Evolutionary conservation across 257 asterid genomes (phyloP).

Genomic region (Marsdenia floribunda): DNA sequence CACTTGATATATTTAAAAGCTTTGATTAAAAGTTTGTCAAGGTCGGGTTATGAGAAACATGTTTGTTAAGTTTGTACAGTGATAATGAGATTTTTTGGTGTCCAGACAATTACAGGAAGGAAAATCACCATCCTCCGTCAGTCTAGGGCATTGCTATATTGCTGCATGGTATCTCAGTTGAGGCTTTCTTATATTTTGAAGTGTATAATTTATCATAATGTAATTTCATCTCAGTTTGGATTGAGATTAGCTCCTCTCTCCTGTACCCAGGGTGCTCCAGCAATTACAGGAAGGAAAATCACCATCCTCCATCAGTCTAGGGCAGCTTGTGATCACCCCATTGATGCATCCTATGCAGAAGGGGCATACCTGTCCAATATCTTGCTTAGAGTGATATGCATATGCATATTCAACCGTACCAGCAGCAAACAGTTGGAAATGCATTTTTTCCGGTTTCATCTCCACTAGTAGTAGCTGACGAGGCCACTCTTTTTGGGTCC

Average conservation of each 20-base stretch:
- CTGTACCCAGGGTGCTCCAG: conserved; percentile 63
- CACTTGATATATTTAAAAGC: background rate
- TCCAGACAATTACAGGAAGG: no score
- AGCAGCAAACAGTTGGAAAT: conserved; percentile 24
- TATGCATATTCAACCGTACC: conserved; percentile 9
- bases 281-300: conserved; percentile 67
- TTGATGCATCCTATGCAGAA: conserved; percentile 78
- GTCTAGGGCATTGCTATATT: background rate
- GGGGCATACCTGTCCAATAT: conserved; percentile 80
- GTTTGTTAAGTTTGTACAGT: no score
- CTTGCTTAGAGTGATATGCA: conserved; percentile 47
- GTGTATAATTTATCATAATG: background rate
- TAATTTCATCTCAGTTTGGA: background rate
- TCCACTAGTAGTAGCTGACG: conserved; percentile 6
- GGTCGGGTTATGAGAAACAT: no score
- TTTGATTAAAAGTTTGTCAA: background rate
- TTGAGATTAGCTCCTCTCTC: background rate
- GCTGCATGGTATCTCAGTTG: background rate
- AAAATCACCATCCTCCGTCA: no score
- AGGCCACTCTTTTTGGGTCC: conserved; percentile 17
- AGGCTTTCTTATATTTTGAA: background rate
- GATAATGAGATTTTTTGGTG: no score
- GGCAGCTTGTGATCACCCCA: conserved; percentile 84
- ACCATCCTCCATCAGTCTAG: conserved; percentile 72
- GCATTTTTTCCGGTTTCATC: conserved; percentile 23